Evolutionary conservation across 495 filamentous ascomycete species (phyloP), one percentile per base, ranked within the genome.

Genomic region (Bryoglossum gracile): DNA sequence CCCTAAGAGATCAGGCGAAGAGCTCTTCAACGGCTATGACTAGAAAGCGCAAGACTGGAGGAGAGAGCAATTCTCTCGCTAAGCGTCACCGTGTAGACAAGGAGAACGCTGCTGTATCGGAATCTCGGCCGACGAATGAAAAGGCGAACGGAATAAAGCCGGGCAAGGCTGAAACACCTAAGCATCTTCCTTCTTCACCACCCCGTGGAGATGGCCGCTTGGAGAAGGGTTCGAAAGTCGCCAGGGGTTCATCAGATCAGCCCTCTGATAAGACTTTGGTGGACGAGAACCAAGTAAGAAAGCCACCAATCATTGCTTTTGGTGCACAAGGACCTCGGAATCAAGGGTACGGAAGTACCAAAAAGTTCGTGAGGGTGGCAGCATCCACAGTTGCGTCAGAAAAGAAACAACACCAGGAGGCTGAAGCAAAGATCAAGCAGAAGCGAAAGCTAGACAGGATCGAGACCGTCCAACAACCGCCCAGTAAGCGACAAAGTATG

Each of bases 301-400:
- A 57, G 34, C 46, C 56, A 4, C 25, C 46, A 8, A 5, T 67
- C 4, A 62, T 67, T 19, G 45, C 44, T 13, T 67, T 65, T 26
- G 40, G 41, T 49, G 24, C 36, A 9, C 44, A 39, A 14, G 65
- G 65, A 17, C 55, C 63, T 22, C 18, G 28, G 26, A 68, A 68
- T 43, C 65, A 68, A 42, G 63, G 65, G 3, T 23, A 23, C 13
- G 42, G 42, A n/a, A 56, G 44, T 41, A 37, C 41, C 4, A 19
- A 26, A 36, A 54, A 50, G 26, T 3, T 33, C 19, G 21, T 9
- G 17, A 32, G 6, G 35, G 23, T 14, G 24, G 13, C 6, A 3
- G 2, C 32, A 8, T 26, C 11, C 13, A n/a, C 11, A 44, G 14
- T 8, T 9, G 16, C 8, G 16, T 26, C 8, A 9, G 3, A 10